Evolutionary conservation across 164 flowering plant species (phyloP), one percentile per base, ranked within the genome.

Genomic region (Houttuynia cordata): DNA sequence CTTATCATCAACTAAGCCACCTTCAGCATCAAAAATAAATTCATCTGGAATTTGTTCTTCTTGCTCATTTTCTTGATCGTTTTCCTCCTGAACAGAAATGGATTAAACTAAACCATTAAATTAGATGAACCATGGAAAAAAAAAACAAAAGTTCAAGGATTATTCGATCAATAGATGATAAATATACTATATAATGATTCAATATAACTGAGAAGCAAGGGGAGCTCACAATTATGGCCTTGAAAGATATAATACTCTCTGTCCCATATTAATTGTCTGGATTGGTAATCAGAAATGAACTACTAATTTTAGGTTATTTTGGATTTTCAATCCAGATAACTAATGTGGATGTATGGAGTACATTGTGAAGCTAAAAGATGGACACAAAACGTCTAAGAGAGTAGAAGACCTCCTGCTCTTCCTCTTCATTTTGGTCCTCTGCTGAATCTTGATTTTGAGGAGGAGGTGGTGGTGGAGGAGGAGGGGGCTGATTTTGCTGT

Each of bases 391-490:
- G 4, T 20, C n/a, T 53, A 24, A 53, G 5, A 21, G 20, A 53
- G 10, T 21, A 21, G 23, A 53, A 20, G 12, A 53, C 56, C 62
- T 84, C 84, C 71, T 56, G 40, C n/a, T 76, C 76, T 66, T 87
- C 85, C 65, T 86, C 90, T 41, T 90, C 90, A 59, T 78, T 74
- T 70, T 88, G 82, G 60, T 88, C 93, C 56, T 92, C 96, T 42
- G 78, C 72, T 63, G 91, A 73, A 71, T 92, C 96, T 71, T 87
- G 78, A 75, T 79, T 84, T 73, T 92, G 96, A 55, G 78, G 84
- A 53, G 98, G 96, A 19, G 97, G 93, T 20, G 97, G 93, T 19
- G 97, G 95, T n/a, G n/a, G n/a, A n/a, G n/a, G 97, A 40, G 96
- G 93, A 68, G 91, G 96, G 65, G 79, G 96, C 68, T 87, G 93